Evolutionary conservation across 106 monocot species (phyloP).

Genomic region (Phalaenopsis aphrodite): DNA sequence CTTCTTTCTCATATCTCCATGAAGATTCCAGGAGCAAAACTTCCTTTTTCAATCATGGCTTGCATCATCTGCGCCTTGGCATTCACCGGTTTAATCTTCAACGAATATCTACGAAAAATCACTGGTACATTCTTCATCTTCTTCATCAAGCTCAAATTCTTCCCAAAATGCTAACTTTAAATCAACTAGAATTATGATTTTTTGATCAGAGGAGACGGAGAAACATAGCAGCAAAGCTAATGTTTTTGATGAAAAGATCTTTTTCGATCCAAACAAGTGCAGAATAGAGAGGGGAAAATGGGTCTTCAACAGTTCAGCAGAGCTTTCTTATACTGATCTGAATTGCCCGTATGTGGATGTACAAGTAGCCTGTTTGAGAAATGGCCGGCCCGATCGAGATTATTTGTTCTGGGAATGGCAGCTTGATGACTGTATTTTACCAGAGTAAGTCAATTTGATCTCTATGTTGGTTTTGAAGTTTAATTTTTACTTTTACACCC

Average conservation of each 20-base stretch:
- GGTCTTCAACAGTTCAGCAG: neutral
- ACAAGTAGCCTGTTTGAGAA: conserved; percentile 1
- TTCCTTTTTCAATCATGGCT: conserved; percentile 40
- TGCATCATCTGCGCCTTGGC: conserved; percentile 34
- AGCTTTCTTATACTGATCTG: neutral
- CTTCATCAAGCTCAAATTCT: conserved; percentile 30
- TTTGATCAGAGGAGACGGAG: conserved; percentile 8
- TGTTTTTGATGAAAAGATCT: neutral
- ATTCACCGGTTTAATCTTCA: conserved; percentile 49
- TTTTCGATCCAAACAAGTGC: conserved; percentile 1
- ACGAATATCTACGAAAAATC: conserved; percentile 61
- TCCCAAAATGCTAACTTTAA: neutral
- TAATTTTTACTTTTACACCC: too few relatives aligned
- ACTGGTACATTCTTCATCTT: conserved; percentile 23
- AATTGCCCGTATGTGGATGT: neutral
- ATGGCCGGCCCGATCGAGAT: neutral
- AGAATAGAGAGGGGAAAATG: conserved; percentile 2
- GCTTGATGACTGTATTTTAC: conserved; percentile 1
- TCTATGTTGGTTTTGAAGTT: neutral
- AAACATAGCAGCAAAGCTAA: neutral
- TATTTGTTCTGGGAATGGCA: conserved; percentile 8
- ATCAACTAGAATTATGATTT: neutral
- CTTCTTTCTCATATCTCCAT: conserved; percentile 1
- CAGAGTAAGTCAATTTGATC: neutral
- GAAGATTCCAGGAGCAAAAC: conserved; percentile 37